Base-by-base conservation (phyloP, 148 eudicot genomes). In the Bassia scoparia region DNA sequence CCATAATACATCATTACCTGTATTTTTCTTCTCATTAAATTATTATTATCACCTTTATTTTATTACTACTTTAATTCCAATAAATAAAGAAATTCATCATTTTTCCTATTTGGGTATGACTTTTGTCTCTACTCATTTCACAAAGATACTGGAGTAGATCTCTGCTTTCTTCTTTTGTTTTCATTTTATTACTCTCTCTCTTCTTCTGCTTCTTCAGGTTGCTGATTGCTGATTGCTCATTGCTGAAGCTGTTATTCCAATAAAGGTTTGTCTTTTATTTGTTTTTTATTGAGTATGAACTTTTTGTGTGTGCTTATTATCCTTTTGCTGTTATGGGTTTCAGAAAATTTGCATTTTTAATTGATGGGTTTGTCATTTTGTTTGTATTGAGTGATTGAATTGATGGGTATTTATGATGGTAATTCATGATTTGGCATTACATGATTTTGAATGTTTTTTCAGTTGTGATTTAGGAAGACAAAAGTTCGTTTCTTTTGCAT, bases 161-260 rank as follows among this genome's bases (percentile, higher is more conserved):
- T 79, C 72, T 35, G 30, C 55, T 72, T 59, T 72, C 76, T 67
- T 80, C 76, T 54, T 62, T 67, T 78, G 54, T 75, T 29, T 38
- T 13, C 11, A 58, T 21, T 72, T 6, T 43, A 23, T 76, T 6
- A 29, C 34, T 48, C 50, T 49, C 70, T 35, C 46, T 48, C 44
- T 60, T 29, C 6, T 49, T n/a, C n/a, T n/a, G n/a, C n/a, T n/a
- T n/a, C n/a, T n/a, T n/a, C n/a, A n/a, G n/a, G n/a, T n/a, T n/a
- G n/a, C n/a, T n/a, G n/a, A n/a, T n/a, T n/a, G n/a, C n/a, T 41
- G 66, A 31, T 38, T 44, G 15, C 16, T 10, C 18, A 46, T 60
- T 17, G 17, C 31, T 67, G 33, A 31, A 72, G 29, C 21, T 68
- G 26, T 56, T 38, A 35, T 37, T 66, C 17, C n/a, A n/a, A n/a